Conservation (phyloP, 306 rosid genomes). For the Vigna angularis region DNA sequence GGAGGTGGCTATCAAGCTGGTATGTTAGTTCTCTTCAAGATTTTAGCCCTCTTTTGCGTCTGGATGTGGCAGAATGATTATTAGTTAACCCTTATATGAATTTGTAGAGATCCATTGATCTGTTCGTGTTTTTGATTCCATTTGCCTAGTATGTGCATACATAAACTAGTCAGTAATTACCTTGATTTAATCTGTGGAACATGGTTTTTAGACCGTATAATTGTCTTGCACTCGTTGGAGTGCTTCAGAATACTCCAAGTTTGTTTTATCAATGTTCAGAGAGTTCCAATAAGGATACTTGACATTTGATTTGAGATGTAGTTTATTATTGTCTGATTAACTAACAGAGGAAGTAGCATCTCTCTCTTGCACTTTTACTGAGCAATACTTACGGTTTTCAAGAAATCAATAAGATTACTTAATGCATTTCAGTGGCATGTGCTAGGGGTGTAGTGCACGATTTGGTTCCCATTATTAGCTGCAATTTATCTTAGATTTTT, state of each 20-base stretch:
- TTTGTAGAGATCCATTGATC: conserved; percentile 13
- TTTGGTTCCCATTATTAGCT: conserved; percentile 4
- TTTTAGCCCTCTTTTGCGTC: conserved; percentile 14
- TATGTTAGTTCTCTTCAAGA: conserved; percentile 51
- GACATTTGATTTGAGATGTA: conserved; percentile 6
- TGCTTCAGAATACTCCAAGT: conserved; percentile 6
- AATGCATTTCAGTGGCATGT: conserved; percentile 19
- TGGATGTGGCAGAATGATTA: conserved; percentile 34
- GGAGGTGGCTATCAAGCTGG: conserved; percentile 99
- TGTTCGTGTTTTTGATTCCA: conserved; percentile 22
- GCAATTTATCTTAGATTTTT: conserved; percentile 13
- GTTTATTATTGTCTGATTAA: conserved; percentile 29
- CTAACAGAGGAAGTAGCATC: background rate
- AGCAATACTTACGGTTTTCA: conserved; percentile 15
- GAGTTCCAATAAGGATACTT: conserved; percentile 6
- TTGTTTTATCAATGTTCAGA: conserved; percentile 6
- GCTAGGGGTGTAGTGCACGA: conserved; percentile 13
- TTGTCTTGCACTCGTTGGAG: conserved; percentile 6
- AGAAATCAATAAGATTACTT: conserved; percentile 25
- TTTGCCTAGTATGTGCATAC: background rate
- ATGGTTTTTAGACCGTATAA: conserved; percentile 10
- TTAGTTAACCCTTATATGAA: conserved; percentile 27
- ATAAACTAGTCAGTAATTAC: conserved; percentile 30
- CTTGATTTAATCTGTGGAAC: conserved; percentile 23
- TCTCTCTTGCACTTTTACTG: background rate